Evolutionary conservation across 2,329 filamentous ascomycete genomes (phyloP).

Genomic region (Apiospora saccharicola): DNA sequence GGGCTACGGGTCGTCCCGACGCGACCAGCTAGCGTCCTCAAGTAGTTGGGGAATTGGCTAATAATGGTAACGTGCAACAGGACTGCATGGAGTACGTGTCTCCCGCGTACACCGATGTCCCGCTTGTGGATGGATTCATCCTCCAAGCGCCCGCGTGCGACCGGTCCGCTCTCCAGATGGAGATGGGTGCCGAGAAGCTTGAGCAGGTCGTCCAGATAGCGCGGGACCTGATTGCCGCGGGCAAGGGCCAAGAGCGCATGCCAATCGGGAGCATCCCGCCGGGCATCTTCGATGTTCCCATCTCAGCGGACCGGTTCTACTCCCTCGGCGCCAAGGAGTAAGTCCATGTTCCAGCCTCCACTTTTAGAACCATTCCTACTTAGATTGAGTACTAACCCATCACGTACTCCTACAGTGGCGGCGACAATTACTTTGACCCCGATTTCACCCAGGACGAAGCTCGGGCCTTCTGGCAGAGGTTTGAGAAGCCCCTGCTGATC

Average conservation of each 20-base stretch:
- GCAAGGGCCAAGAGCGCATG: slow-evolving; percentile 62
- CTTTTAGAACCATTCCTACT: too few species aligned
- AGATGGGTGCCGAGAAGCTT: slow-evolving; percentile 52
- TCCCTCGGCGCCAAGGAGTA: slow-evolving; percentile 60
- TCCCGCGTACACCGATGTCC: slow-evolving; percentile 49
- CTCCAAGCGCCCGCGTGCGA: slow-evolving; percentile 84
- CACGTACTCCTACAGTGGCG: slow-evolving; percentile 55
- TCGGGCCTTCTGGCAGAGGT: slow-evolving; percentile 68
- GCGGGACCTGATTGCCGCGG: slow-evolving; percentile 60
- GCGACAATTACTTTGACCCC: slow-evolving; percentile 63
- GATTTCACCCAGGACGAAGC: slow-evolving; percentile 59
- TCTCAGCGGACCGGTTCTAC: slow-evolving; percentile 62
- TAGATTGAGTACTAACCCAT: background rate
- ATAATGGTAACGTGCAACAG: slow-evolving; percentile 46
- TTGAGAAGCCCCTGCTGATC: slow-evolving; percentile 68
- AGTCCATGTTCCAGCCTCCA: slow-evolving; percentile 32
- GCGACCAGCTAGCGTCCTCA: too few species aligned
- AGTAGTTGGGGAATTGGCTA: too few species aligned
- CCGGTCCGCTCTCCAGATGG: slow-evolving; percentile 65
- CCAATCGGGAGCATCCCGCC: slow-evolving; percentile 51
- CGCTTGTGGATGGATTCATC: slow-evolving; percentile 76
- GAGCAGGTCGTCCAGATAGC: slow-evolving; percentile 58
- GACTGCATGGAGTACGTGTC: slow-evolving; percentile 64
- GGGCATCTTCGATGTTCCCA: slow-evolving; percentile 49
- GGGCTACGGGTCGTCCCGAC: too few species aligned